Evolutionary conservation across 78 protist genomes (phyloP), one percentile per base, ranked within the genome.

Genomic region (Goniomonas avonlea): DNA sequence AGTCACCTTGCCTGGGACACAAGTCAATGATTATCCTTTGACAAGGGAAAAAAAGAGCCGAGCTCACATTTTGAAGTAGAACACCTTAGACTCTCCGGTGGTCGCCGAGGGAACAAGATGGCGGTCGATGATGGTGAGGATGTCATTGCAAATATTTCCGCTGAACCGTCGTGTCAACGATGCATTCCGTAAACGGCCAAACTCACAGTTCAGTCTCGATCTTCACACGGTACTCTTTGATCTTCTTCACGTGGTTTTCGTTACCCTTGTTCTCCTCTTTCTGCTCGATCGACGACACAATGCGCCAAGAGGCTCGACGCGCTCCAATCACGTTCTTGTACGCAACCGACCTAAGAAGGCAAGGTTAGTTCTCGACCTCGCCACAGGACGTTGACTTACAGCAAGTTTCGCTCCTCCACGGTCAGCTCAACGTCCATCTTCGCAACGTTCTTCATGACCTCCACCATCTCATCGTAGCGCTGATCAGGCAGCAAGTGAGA

Each of bases 291-390:
- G 94, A 87, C 38, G 92, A 84, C 53, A 94, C 55, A 58, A 94
- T 90, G 38, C 99, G 84, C 93, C 97, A 95, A 35, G 98, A 82
- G 3, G 98, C 93, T 39, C 99, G 94, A 66, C 99, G 89, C 34
- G 96, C 85, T 53, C 98, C 98, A 55, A 95, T 90, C 45, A 96
- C 96, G 83, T 97, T 97, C 92, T 97, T 97, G 93, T 93, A 97
- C 5, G 99, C 99, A 45, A 95, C 99, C 21, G 99, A 94, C n/a
- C n/a, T n/a, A n/a, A n/a, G n/a, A n/a, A n/a, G n/a, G n/a, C n/a
- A n/a, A n/a, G n/a, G n/a, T n/a, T n/a, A n/a, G n/a, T n/a, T n/a
- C n/a, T n/a, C n/a, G n/a, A n/a, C n/a, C n/a, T n/a, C n/a, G n/a
- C n/a, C n/a, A n/a, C n/a, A n/a, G n/a, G n/a, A n/a, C n/a, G n/a